These are phyloP conservation scores for Rhododendron ferrugineum DNA, from an alignment of 148 eudicot genomes.

Conservation along the genomic window DNA sequence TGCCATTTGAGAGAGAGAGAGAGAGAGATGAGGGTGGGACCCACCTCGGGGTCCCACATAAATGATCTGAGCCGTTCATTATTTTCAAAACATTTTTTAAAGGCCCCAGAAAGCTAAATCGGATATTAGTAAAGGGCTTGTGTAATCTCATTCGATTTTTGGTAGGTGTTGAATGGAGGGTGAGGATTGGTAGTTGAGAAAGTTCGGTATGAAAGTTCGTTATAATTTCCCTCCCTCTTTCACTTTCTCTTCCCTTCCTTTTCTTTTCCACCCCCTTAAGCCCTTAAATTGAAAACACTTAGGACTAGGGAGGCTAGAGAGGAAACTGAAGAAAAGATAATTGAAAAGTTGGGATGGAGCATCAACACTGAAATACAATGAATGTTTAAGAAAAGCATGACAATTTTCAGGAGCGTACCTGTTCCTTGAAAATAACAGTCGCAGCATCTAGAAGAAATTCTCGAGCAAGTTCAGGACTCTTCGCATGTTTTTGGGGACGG, in stretches of 20 bases:
- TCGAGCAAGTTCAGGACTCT: constrained; percentile 98
- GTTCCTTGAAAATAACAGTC: constrained; percentile 96
- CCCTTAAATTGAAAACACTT: not conserved
- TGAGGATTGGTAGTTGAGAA: not conserved
- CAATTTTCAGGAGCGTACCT: constrained; percentile 40
- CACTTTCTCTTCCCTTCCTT: not conserved
- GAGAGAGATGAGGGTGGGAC: not conserved
- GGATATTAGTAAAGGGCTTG: not conserved
- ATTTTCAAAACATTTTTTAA: not conserved
- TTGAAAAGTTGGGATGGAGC: not conserved
- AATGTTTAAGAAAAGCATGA: constrained; percentile 4
- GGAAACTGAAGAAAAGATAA: not conserved
- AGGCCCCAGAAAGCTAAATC: not conserved
- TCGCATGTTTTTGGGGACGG: constrained; percentile 98
- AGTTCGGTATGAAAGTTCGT: not conserved
- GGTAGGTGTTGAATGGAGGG: not conserved
- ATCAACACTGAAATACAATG: not conserved
- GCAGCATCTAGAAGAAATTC: constrained; percentile 98
- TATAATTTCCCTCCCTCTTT: not conserved
- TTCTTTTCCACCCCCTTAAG: not conserved
- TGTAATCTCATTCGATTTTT: not conserved
- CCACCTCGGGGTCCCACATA: not conserved
- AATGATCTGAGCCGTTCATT: not conserved
- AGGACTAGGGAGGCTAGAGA: not conserved
- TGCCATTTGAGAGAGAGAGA: not conserved